Evolutionary conservation across 2,329 filamentous ascomycete species (phyloP).

Genomic region (Sarocladium brachiariae): DNA sequence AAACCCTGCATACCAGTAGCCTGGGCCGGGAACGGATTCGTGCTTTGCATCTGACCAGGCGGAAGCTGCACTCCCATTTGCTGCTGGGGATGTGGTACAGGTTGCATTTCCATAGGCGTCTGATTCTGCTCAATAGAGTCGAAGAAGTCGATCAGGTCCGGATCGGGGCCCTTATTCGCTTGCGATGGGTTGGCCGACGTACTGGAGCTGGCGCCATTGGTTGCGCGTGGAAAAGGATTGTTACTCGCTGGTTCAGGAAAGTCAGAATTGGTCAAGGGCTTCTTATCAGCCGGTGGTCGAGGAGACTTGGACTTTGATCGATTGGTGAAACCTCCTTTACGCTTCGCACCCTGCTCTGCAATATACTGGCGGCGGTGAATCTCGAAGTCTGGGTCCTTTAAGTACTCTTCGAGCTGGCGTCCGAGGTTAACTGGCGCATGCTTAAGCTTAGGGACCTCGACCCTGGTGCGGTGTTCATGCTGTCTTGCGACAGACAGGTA

Average conservation of each 20-base stretch:
- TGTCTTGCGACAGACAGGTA: conserved; percentile 82
- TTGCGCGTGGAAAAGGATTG: conserved; percentile 35
- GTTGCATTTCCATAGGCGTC: conserved; percentile 47
- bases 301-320: conserved; percentile 21
- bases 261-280: conserved; percentile 28
- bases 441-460: conserved; percentile 95
- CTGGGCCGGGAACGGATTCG: conserved; percentile 3
- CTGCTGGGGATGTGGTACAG: conserved; percentile 23
- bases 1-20: conserved; percentile 4
- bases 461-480: conserved; percentile 83
- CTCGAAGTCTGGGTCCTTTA: conserved; percentile 93
- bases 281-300: background rate
- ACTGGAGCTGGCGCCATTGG: conserved; percentile 24
- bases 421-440: conserved; percentile 91
- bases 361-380: conserved; percentile 87
- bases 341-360: conserved; percentile 72
- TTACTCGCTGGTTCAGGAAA: conserved; percentile 33
- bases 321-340: conserved; percentile 34
- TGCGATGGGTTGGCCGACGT: conserved; percentile 29
- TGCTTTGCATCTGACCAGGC: background rate
- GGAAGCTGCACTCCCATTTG: conserved; percentile 16
- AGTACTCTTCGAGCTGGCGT: conserved; percentile 85
- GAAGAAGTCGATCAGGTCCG: conserved; percentile 90
- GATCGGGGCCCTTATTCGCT: conserved; percentile 55
- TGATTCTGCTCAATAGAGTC: conserved; percentile 88